A percentile compares a stretch with the other conserved stretches of the same genome.
These are phyloP conservation scores for Gloeophyllum trabeum DNA, from an alignment of 768 basidiomycete genomes.

Conservation along the genomic window DNA sequence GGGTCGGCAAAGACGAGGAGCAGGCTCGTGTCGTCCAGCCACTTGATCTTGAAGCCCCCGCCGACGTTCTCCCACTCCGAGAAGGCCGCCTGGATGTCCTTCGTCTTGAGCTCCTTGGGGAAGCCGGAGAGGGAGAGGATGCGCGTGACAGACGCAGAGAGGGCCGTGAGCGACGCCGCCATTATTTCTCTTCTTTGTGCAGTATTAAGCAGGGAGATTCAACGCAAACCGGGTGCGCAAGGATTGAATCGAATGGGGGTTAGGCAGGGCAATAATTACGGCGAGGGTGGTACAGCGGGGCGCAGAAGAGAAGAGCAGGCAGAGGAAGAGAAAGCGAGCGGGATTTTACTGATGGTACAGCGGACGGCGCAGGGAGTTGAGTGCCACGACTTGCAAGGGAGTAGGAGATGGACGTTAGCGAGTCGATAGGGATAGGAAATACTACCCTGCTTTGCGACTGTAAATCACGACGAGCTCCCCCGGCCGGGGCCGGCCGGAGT, in stretches of 20 bases:
- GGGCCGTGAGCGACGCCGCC: slow-evolving; percentile 65
- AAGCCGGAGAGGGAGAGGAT: slow-evolving; percentile 92
- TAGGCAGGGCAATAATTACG: too few relatives aligned
- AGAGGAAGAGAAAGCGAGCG: neutral
- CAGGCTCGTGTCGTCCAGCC: slow-evolving; percentile 94
- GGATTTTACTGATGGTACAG: neutral
- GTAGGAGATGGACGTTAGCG: neutral
- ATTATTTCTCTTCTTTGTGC: slow-evolving; percentile 23
- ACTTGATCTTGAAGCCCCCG: slow-evolving; percentile 98
- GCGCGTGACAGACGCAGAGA: slow-evolving; percentile 92
- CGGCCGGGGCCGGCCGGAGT: too few relatives aligned
- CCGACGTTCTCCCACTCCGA: slow-evolving; percentile 75
- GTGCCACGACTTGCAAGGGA: neutral
- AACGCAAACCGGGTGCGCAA: too few relatives aligned
- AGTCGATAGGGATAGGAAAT: too few relatives aligned
- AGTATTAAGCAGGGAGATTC: too few relatives aligned
- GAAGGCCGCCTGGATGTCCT: slow-evolving; percentile 89
- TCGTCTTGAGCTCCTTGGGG: slow-evolving; percentile 91
- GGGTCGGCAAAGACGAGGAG: slow-evolving; percentile 93
- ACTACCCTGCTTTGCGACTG: too few relatives aligned
- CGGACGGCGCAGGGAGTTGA: neutral
- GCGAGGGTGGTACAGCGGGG: too few relatives aligned
- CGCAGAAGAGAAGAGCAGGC: too few relatives aligned
- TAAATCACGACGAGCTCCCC: too few relatives aligned
- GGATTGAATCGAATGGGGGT: too few relatives aligned